Percentiles rank a stretch among this genome's conserved stretches.
phyloP scores from a whole-genome alignment of 495 filamentous ascomycete genomes.

The Darksidea phi region DNA sequence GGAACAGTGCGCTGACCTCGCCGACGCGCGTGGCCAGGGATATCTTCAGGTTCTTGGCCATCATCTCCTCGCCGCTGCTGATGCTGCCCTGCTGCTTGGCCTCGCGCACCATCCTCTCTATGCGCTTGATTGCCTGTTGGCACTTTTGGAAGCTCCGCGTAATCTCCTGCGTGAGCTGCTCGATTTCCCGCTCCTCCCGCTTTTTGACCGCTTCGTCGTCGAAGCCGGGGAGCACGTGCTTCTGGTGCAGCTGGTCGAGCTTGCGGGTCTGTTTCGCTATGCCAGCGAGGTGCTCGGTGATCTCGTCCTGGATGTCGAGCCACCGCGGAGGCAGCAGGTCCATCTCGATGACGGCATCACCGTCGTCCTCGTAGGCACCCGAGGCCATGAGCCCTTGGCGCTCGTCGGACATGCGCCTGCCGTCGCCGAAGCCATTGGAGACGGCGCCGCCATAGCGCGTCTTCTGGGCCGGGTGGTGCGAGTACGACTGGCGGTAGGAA shows the following conservation, averaged over 20 bases:
- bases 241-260: conserved; percentile 90
- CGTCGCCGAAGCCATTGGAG: conserved; percentile 72
- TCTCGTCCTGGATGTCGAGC: conserved; percentile 93
- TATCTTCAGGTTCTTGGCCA: conserved; percentile 94
- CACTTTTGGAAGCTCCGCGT: conserved; percentile 86
- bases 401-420: conserved; percentile 65
- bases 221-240: conserved; percentile 94
- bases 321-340: conserved; percentile 92
- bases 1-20: conserved; percentile 86
- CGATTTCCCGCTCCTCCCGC: conserved; percentile 83
- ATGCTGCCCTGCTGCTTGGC: conserved; percentile 65
- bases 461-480: conserved; percentile 89
- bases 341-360: conserved; percentile 97
- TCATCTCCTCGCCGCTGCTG: conserved; percentile 80
- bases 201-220: conserved; percentile 86
- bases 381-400: conserved; percentile 82
- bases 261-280: conserved; percentile 79
- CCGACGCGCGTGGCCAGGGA: conserved; percentile 83
- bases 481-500: conserved; percentile 97
- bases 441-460: conserved; percentile 62
- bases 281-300: conserved; percentile 74
- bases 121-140: conserved; percentile 78
- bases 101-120: conserved; percentile 81
- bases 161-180: conserved; percentile 84
- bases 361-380: conserved; percentile 76